Percentiles rank a stretch among this genome's conserved stretches.
phyloP scores from a whole-genome alignment of 1,139 yeast species.

The Taphrina flavorubra region DNA sequence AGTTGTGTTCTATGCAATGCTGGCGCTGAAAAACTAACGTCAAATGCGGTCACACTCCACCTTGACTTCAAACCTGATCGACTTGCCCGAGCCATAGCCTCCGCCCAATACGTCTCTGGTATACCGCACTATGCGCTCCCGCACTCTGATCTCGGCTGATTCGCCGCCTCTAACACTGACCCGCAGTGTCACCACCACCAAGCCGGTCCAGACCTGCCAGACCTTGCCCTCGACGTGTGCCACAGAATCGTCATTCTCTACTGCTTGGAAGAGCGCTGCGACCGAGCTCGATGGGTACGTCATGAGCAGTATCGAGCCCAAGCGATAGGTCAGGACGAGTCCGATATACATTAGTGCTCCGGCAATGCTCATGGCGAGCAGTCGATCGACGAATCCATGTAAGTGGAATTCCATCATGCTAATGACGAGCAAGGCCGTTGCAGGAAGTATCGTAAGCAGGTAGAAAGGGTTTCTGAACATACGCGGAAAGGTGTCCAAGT shows the following conservation, averaged over 20 bases:
- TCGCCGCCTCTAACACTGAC: slow-evolving; percentile 39
- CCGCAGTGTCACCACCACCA: slow-evolving; percentile 29
- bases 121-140: slow-evolving; percentile 35
- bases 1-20: not conserved
- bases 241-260: slow-evolving; percentile 29
- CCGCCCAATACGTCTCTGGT: slow-evolving; percentile 39
- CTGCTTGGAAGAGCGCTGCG: slow-evolving; percentile 9
- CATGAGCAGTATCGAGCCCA: slow-evolving; percentile 39
- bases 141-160: slow-evolving; percentile 24
- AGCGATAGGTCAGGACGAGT: slow-evolving; percentile 16
- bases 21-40: not conserved
- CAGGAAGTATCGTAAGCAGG: slow-evolving; percentile 27
- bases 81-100: slow-evolving; percentile 39
- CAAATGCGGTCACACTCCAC: slow-evolving; percentile 36
- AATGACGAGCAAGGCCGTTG: slow-evolving; percentile 12
- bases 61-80: slow-evolving; percentile 23
- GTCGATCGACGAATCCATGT: slow-evolving; percentile 22
- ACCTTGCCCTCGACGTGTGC: slow-evolving; percentile 26
- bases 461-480: slow-evolving; percentile 31
- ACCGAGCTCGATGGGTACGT: slow-evolving; percentile 38
- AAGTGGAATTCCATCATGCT: slow-evolving; percentile 10
- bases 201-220: slow-evolving; percentile 39
- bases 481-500: slow-evolving; percentile 22
- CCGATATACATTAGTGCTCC: slow-evolving; percentile 20
- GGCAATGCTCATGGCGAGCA: slow-evolving; percentile 22